A percentile compares a stretch with the other conserved stretches of the same genome.
Conservation (phyloP, 2,329 filamentous ascomycete species). For the Teratosphaeria destructans region DNA sequence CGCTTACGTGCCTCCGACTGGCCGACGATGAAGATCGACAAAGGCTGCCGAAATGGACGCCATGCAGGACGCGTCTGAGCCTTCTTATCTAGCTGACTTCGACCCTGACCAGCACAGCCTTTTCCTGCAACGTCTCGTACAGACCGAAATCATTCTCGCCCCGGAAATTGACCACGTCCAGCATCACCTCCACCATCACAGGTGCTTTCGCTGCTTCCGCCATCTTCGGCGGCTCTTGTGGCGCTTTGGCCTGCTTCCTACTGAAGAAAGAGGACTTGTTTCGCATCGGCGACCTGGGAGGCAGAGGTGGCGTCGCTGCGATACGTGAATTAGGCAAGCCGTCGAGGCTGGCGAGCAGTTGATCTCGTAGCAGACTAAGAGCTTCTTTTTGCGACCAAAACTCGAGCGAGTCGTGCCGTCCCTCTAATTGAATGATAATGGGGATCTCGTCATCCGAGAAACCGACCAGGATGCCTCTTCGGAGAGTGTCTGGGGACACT, state of each 20-base stretch:
- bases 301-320: slow-evolving; percentile 2
- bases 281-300: slow-evolving; percentile 3
- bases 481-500: slow-evolving; percentile 3
- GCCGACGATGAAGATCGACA: no score
- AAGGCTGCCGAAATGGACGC: no score
- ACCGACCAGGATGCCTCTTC: slow-evolving; percentile 17
- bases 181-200: slow-evolving; percentile 21
- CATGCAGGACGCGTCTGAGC: not conserved
- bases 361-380: slow-evolving; percentile 14
- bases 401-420: slow-evolving; percentile 15
- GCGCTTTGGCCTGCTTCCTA: slow-evolving; percentile 12
- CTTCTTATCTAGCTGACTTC: slow-evolving; percentile 11
- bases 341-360: slow-evolving; percentile 11
- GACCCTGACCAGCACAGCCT: slow-evolving; percentile 15
- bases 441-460: slow-evolving; percentile 16
- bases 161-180: slow-evolving; percentile 32
- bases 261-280: slow-evolving; percentile 11
- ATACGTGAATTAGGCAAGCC: slow-evolving; percentile 3
- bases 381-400: slow-evolving; percentile 26
- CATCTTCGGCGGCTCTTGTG: not conserved
- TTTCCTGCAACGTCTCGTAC: slow-evolving; percentile 29
- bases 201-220: slow-evolving; percentile 2
- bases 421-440: slow-evolving; percentile 20
- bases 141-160: slow-evolving; percentile 35
- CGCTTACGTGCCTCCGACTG: no score